Conservation (phyloP, 345 rosid species). For the Arabidopsis suecica region DNA sequence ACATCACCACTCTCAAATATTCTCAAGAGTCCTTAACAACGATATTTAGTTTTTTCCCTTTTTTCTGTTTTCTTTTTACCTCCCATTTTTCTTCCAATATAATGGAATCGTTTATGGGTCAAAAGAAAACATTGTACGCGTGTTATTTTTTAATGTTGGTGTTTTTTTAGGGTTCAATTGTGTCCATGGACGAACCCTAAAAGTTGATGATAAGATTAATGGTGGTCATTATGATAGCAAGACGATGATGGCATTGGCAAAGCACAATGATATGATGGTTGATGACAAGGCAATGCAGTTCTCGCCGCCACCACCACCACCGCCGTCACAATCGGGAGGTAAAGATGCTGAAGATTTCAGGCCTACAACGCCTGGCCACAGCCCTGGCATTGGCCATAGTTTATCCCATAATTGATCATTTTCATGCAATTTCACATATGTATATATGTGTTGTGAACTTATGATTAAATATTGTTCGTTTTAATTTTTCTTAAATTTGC, state of each 20-base stretch:
- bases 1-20: constrained; percentile 34
- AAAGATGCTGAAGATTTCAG: constrained; percentile 56
- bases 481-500: neutral
- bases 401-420: constrained; percentile 28
- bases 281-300: constrained; percentile 16
- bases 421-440: constrained; percentile 29
- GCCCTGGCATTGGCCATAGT: constrained; percentile 68
- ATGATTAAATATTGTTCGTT: constrained; percentile 24
- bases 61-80: constrained; percentile 30
- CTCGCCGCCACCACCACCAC: constrained; percentile 17
- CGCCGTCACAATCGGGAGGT: constrained; percentile 42
- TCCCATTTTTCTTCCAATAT: constrained; percentile 22
- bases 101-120: constrained; percentile 52
- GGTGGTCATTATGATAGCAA: constrained; percentile 16
- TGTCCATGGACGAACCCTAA: constrained; percentile 52
- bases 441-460: constrained; percentile 16
- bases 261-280: neutral
- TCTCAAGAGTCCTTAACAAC: neutral
- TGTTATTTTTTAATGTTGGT: constrained; percentile 45
- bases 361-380: constrained; percentile 69
- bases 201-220: constrained; percentile 13
- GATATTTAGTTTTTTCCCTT: neutral
- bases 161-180: constrained; percentile 42
- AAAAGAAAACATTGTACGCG: constrained; percentile 42
- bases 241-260: constrained; percentile 9